phyloP scores from a whole-genome alignment of 2,329 filamentous ascomycete genomes.

The Rutstroemia sp. region DNA sequence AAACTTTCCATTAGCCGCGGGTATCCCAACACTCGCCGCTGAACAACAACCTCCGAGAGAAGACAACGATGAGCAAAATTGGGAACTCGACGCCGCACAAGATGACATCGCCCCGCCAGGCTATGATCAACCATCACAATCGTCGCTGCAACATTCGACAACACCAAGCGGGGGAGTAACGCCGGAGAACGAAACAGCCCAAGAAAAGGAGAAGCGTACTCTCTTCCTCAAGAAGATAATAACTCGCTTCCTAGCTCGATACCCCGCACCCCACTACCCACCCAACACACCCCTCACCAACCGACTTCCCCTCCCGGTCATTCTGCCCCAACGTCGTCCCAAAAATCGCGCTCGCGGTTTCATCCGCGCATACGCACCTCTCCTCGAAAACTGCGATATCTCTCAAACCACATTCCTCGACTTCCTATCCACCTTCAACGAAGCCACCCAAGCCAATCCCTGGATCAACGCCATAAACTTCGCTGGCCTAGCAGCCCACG shows the following conservation, averaged over 20 bases:
- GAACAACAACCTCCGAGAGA: not conserved
- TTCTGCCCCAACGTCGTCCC: slow-evolving; percentile 45
- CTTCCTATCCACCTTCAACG: slow-evolving; percentile 41
- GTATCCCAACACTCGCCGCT: not conserved
- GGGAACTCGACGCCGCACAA: slow-evolving; percentile 21
- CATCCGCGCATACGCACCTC: slow-evolving; percentile 43
- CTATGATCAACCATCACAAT: not conserved
- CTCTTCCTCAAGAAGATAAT: not conserved
- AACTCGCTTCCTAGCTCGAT: not conserved
- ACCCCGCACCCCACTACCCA: not conserved
- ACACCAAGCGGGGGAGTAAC: not conserved
- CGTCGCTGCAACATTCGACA: no score
- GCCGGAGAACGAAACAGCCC: not conserved
- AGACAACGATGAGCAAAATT: slow-evolving; percentile 21
- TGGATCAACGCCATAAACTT: slow-evolving; percentile 37
- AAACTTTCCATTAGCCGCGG: not conserved
- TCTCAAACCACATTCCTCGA: slow-evolving; percentile 40
- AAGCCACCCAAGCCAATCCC: slow-evolving; percentile 32
- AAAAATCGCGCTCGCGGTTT: slow-evolving; percentile 41
- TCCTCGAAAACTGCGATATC: slow-evolving; percentile 38
- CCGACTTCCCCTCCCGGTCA: slow-evolving; percentile 36
- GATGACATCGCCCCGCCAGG: not conserved
- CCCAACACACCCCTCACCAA: not conserved
- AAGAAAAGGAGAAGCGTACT: not conserved
- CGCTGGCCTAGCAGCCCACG: slow-evolving; percentile 29